Percentiles rank a stretch among this genome's conserved stretches.
Evolutionary conservation across 257 asterid species (phyloP).

Genomic region (Nicotiana tabacum): DNA sequence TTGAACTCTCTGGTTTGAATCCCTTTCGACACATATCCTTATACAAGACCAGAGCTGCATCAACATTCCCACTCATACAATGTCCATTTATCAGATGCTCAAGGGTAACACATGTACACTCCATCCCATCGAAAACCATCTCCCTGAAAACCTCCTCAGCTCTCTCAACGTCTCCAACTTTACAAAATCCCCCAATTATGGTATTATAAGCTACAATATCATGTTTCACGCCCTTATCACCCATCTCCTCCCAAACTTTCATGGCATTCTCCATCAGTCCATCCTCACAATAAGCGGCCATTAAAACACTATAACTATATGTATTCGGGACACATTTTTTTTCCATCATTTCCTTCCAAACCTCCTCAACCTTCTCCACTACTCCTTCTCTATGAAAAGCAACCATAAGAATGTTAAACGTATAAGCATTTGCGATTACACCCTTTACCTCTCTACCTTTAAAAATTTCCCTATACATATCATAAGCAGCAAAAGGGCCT

Average conservation of each 20-base stretch:
- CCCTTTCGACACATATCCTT: conserved; percentile 59
- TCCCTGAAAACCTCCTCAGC: conserved; percentile 69
- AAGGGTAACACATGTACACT: conserved; percentile 49
- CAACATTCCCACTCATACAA: conserved; percentile 45
- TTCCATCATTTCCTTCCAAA: conserved; percentile 59
- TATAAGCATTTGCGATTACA: conserved; percentile 32
- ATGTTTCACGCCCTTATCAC: conserved; percentile 31
- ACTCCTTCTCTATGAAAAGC: conserved; percentile 69
- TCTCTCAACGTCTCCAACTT: conserved; percentile 44
- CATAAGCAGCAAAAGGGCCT: conserved; percentile 58
- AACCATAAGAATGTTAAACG: conserved; percentile 59
- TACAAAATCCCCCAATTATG: conserved; percentile 59
- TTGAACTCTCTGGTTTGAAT: conserved; percentile 42
- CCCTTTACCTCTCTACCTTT: conserved; percentile 17
- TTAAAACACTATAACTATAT: conserved; percentile 52
- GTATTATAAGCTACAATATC: conserved; percentile 65
- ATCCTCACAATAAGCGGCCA: conserved; percentile 53
- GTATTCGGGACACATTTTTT: conserved; percentile 47
- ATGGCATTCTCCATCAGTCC: conserved; percentile 51
- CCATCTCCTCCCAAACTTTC: conserved; percentile 61
- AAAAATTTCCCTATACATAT: conserved; percentile 53
- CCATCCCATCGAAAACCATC: conserved; percentile 56
- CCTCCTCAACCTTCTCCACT: conserved; percentile 57
- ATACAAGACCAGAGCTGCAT: conserved; percentile 41
- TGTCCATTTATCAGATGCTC: conserved; percentile 73